Evolutionary conservation across 495 filamentous ascomycete genomes (phyloP).

Genomic region (Neurospora sublineolata): DNA sequence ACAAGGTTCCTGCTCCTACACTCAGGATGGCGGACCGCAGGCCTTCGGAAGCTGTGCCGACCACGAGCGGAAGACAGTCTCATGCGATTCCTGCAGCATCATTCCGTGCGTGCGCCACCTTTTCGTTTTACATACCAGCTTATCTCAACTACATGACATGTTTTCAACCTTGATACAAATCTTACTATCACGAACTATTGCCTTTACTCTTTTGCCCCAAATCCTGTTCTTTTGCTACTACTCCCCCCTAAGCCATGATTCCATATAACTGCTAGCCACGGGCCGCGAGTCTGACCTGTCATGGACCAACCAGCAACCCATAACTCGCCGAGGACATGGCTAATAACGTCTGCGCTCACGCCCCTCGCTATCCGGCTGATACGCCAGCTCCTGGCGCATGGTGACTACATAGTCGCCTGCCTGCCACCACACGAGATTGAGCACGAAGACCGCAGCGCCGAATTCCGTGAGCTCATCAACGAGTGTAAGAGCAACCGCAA

Average conservation of each 20-base stretch:
- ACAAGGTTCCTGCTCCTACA: background rate
- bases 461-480: slow-evolving; percentile 45
- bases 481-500: slow-evolving; percentile 46
- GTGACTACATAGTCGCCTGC: slow-evolving; percentile 75
- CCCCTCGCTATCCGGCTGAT: slow-evolving; percentile 65
- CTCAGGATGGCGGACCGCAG: slow-evolving; percentile 21
- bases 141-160: slow-evolving; percentile 2
- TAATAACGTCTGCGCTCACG: slow-evolving; percentile 72
- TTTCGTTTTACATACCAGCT: slow-evolving; percentile 8
- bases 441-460: slow-evolving; percentile 43
- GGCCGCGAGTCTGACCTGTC: slow-evolving; percentile 15
- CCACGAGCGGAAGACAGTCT: slow-evolving; percentile 23
- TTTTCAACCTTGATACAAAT: background rate
- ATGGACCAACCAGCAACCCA: slow-evolving; percentile 40
- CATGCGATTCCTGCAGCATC: slow-evolving; percentile 35
- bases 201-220: background rate
- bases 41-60: slow-evolving; percentile 25
- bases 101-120: slow-evolving; percentile 31
- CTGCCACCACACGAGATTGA: slow-evolving; percentile 57
- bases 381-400: slow-evolving; percentile 66
- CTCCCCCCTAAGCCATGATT: slow-evolving; percentile 1
- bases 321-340: slow-evolving; percentile 64
- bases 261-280: background rate
- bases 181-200: background rate
- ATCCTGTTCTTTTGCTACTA: background rate